Evolutionary conservation across 176 grass and related monocot genomes (phyloP).

Genomic region (Oryza meridionalis): DNA sequence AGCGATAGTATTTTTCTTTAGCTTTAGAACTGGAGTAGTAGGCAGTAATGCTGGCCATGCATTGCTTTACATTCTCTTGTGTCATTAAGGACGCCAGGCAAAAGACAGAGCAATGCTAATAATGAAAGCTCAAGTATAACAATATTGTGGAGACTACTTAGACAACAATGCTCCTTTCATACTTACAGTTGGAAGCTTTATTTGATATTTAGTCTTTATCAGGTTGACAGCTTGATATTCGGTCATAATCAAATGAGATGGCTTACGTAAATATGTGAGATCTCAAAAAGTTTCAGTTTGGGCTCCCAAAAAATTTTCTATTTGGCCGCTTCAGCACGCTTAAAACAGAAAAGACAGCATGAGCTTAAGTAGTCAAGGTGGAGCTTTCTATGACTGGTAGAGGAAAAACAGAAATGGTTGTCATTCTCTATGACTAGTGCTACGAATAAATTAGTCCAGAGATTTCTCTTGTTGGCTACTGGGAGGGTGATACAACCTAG

Average conservation of each 20-base stretch:
- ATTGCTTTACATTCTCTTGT: constrained; percentile 15
- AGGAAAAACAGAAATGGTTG: neutral
- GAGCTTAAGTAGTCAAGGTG: neutral
- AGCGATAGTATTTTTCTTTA: neutral
- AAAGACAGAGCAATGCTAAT: neutral
- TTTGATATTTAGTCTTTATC: constrained; percentile 15
- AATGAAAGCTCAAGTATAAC: constrained; percentile 8
- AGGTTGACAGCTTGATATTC: neutral
- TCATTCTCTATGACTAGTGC: neutral
- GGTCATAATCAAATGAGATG: constrained; percentile 11
- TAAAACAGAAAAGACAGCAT: neutral
- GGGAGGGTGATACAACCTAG: neutral
- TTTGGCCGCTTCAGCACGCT: neutral
- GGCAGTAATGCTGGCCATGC: neutral
- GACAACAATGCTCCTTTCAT: neutral
- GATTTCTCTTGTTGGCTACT: neutral
- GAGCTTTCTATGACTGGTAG: neutral
- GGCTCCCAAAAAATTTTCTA: neutral
- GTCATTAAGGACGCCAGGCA: constrained; percentile 13
- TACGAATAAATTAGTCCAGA: neutral
- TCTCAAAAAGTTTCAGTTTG: neutral
- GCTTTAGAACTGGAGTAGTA: neutral
- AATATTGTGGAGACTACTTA: constrained; percentile 18
- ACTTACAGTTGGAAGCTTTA: neutral
- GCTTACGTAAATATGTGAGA: neutral